phyloP scores from a whole-genome alignment of 2,329 filamentous ascomycete genomes.

The Phialocephala sp. region DNA sequence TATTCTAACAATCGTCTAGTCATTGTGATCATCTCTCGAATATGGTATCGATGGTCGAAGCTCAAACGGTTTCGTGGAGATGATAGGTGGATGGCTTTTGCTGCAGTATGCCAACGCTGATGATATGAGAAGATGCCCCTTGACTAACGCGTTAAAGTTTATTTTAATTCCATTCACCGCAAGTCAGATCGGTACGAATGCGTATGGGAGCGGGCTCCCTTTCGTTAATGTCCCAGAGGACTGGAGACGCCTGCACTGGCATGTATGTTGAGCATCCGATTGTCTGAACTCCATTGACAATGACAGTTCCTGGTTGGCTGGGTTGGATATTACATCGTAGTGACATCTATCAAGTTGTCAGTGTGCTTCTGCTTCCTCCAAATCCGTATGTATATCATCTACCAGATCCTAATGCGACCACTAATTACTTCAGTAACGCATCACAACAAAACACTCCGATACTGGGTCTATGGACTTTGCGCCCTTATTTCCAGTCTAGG shows the following conservation, averaged over 20 bases:
- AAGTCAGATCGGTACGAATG: conserved; percentile 38
- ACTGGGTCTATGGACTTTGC: conserved; percentile 35
- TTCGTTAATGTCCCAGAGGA: conserved; percentile 35
- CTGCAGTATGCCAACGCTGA: conserved; percentile 35
- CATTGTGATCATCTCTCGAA: conserved; percentile 35
- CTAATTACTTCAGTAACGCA: conserved; percentile 32
- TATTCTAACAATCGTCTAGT: conserved; percentile 30
- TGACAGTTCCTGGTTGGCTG: conserved; percentile 35
- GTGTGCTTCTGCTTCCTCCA: conserved; percentile 41
- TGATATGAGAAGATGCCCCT: background rate
- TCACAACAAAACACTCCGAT: conserved; percentile 33
- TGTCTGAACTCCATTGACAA: background rate
- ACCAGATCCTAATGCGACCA: background rate
- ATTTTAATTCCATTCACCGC: conserved; percentile 36
- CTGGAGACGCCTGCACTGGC: conserved; percentile 38
- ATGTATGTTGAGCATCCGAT: conserved; percentile 26
- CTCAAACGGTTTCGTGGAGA: conserved; percentile 38
- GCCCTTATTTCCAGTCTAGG: conserved; percentile 36
- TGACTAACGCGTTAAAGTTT: conserved; percentile 31
- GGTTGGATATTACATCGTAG: conserved; percentile 39
- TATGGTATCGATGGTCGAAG: conserved; percentile 37
- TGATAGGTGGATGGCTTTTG: conserved; percentile 40
- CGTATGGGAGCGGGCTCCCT: conserved; percentile 39
- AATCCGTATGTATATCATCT: conserved; percentile 35
- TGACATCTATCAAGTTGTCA: conserved; percentile 40